phyloP scores from a whole-genome alignment of 352 stramenopile species.

The Phytophthora pini region DNA sequence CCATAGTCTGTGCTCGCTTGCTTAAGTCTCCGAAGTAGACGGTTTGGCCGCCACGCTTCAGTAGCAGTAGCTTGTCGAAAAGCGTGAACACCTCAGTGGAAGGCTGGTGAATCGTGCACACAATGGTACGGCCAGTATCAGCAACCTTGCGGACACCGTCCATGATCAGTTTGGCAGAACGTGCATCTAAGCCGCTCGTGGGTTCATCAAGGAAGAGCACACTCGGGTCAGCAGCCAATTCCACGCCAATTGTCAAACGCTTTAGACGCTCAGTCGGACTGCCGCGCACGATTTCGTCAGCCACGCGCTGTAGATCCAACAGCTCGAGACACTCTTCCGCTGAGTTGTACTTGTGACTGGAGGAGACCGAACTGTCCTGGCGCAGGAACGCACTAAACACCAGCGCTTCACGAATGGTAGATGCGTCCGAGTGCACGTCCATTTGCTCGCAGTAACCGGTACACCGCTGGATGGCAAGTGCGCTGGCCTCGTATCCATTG shows the following conservation, averaged over 20 bases:
- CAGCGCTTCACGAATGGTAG: too few relatives aligned
- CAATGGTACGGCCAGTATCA: conserved; percentile 74
- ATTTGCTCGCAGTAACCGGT: conserved; percentile 17
- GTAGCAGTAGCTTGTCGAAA: conserved; percentile 86
- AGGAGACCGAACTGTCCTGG: conserved; percentile 15
- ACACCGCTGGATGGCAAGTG: conserved; percentile 3
- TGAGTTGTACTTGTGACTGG: too few relatives aligned
- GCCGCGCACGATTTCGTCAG: too few relatives aligned
- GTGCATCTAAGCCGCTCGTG: conserved; percentile 62
- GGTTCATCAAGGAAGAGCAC: conserved; percentile 83
- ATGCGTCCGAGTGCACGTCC: too few relatives aligned
- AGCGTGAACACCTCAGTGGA: conserved; percentile 82
- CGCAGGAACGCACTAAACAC: too few relatives aligned
- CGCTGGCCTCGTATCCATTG: too few relatives aligned
- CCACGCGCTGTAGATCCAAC: too few relatives aligned
- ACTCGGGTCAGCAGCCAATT: conserved; percentile 80
- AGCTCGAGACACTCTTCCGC: too few relatives aligned
- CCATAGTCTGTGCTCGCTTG: conserved; percentile 45
- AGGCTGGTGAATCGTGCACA: conserved; percentile 92
- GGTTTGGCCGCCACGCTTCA: conserved; percentile 80
- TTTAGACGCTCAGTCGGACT: too few relatives aligned
- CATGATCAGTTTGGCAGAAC: conserved; percentile 28
- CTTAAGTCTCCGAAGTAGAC: conserved; percentile 88
- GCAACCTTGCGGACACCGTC: conserved; percentile 65
- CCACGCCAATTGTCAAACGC: conserved; percentile 80